Conservation (phyloP, 129 eudicot genomes). For the Daucus carota region DNA sequence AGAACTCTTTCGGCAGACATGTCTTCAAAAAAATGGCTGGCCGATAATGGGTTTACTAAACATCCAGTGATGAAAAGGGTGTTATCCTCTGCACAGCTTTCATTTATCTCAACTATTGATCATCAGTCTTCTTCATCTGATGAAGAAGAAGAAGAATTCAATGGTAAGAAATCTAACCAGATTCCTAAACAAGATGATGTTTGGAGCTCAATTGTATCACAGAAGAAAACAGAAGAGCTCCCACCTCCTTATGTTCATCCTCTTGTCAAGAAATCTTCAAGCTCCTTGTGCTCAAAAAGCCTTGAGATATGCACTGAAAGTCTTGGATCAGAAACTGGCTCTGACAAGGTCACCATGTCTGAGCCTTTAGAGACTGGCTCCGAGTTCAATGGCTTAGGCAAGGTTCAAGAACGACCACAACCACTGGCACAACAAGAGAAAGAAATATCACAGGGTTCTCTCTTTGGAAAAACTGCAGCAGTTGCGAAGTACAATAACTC, state of each 20-base stretch:
- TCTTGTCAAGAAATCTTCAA: slow-evolving; percentile 37
- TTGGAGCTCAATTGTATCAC: slow-evolving; percentile 54
- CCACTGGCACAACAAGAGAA: slow-evolving; percentile 2
- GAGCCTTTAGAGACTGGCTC: slow-evolving; percentile 23
- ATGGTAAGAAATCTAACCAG: background rate
- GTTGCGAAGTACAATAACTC: slow-evolving; percentile 25
- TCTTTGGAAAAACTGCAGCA: background rate
- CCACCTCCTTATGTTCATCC: slow-evolving; percentile 72
- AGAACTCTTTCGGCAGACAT: slow-evolving; percentile 86
- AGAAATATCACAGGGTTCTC: background rate
- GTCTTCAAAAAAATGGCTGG: slow-evolving; percentile 75
- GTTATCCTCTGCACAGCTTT: slow-evolving; percentile 37
- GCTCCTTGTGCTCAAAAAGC: slow-evolving; percentile 62
- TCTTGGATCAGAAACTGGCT: slow-evolving; percentile 92
- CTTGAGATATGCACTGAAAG: slow-evolving; percentile 85
- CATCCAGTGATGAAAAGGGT: slow-evolving; percentile 39
- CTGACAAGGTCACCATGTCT: slow-evolving; percentile 63
- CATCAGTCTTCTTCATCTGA: slow-evolving; percentile 35
- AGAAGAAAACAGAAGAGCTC: slow-evolving; percentile 23
- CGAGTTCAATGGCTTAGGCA: slow-evolving; percentile 14
- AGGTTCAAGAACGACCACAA: background rate
- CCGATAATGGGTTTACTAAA: slow-evolving; percentile 37
- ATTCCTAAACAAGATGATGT: slow-evolving; percentile 35
- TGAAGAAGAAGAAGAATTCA: slow-evolving; percentile 14
- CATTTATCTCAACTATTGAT: slow-evolving; percentile 12